Conservation (phyloP, 208 protist genomes). For the Trypanosoma scelopori region DNA sequence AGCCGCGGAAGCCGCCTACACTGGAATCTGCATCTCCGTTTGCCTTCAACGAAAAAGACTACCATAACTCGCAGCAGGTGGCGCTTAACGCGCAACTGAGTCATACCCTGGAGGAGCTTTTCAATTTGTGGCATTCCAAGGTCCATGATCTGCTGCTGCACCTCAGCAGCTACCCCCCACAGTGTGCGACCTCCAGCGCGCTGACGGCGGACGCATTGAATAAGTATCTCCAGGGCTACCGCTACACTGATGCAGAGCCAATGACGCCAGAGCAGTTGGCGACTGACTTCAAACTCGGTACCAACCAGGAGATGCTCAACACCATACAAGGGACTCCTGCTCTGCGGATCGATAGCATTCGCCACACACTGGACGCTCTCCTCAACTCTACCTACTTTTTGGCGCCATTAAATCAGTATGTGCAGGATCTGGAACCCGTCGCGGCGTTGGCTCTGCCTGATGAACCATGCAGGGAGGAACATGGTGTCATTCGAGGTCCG, state of each 20-base stretch:
- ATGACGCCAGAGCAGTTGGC: slow-evolving; percentile 43
- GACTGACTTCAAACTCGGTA: slow-evolving; percentile 39
- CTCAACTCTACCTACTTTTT: slow-evolving; percentile 61
- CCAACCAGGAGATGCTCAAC: slow-evolving; percentile 37
- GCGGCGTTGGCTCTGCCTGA: slow-evolving; percentile 37
- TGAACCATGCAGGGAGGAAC: slow-evolving; percentile 9
- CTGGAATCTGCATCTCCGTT: slow-evolving; percentile 54
- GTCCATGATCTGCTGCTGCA: slow-evolving; percentile 41
- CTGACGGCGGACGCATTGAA: slow-evolving; percentile 39
- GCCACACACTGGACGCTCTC: slow-evolving; percentile 55
- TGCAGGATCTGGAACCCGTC: slow-evolving; percentile 40
- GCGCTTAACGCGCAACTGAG: slow-evolving; percentile 77
- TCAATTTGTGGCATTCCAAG: slow-evolving; percentile 43
- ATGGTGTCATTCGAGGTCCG: slow-evolving; percentile 13
- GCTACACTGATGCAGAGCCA: slow-evolving; percentile 54
- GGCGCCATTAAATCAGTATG: slow-evolving; percentile 59
- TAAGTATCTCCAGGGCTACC: slow-evolving; percentile 52
- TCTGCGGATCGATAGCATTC: slow-evolving; percentile 49
- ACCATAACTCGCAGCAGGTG: slow-evolving; percentile 80
- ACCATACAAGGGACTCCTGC: slow-evolving; percentile 31
- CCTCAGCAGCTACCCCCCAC: slow-evolving; percentile 41
- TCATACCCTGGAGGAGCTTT: slow-evolving; percentile 51
- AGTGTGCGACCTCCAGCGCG: slow-evolving; percentile 38
- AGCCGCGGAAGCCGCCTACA: slow-evolving; percentile 20
- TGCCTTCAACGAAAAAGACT: slow-evolving; percentile 43